Base-by-base conservation (phyloP, 768 basidiomycete genomes). In the Crassisporium funariophilum region DNA sequence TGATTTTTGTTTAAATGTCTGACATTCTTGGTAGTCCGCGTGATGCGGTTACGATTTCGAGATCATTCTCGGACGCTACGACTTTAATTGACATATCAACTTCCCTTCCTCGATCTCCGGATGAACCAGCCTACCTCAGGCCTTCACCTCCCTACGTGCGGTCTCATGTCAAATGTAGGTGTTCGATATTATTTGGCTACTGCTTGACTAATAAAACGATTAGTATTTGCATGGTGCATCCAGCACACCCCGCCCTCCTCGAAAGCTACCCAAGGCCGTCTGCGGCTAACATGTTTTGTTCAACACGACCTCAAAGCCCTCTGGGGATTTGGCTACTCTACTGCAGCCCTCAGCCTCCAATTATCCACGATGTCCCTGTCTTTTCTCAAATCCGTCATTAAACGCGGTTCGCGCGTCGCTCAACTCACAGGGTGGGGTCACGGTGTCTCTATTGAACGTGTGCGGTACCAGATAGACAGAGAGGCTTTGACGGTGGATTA, bases 191-290 rank as follows among this genome's bases (percentile, higher is more conserved):
- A 11, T 47, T 15, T 25, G 29, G 12, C 29, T 45, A 25, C 3
- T 39, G 57, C 50, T 35, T 38, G 35, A 38, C 23, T 49, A n/a
- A 23, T 50, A 50, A 16, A 34, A 48, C 59, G 25, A 54, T 47
- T 23, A 85, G 87, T 98, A 39, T 88, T 92, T 54, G 89, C 92
- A 20, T 97, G 93, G 92, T 95, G 90, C 61, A 84, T 97, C n/a
- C 93, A 95, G 67, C 71, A 81, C 48, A 59, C 82, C 27, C 68
- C 73, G 46, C 64, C 68, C 4, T 71, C 61, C 44, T 58, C 66
- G 59, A 78, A 65, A 52, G 60, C 36, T 17, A 50, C 55, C 7
- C 35, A 52, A 9, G 57, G 69, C 34, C 72, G 78, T 50, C 62
- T 92, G 20, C 84, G 91, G 27, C 81, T 95, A 51, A 93, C 90